Evolutionary conservation across 108 stramenopile genomes (phyloP).

Genomic region (Nitzschia inconspicua): DNA sequence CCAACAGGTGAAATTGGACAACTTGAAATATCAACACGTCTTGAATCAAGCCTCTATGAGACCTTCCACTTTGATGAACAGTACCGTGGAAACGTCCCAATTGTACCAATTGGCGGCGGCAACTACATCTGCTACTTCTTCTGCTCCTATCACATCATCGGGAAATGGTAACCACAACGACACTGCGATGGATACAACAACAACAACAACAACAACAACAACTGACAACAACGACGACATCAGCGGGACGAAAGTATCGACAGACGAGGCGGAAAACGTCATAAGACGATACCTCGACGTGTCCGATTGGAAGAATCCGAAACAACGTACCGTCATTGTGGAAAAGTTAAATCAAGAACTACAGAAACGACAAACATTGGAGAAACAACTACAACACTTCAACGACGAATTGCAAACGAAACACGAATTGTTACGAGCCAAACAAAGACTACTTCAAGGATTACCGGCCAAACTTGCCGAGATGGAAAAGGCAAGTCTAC

Average conservation of each 20-base stretch:
- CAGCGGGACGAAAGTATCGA: no score
- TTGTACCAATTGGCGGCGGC: background rate
- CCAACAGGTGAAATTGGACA: conserved; percentile 20
- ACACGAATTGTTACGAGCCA: conserved; percentile 25
- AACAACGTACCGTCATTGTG: background rate
- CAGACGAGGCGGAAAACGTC: background rate
- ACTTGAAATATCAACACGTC: conserved; percentile 22
- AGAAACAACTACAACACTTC: conserved; percentile 18
- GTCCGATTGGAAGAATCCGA: conserved; percentile 18
- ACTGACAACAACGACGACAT: background rate
- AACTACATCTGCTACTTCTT: no score
- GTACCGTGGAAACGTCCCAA: background rate
- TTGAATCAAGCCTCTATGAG: conserved; percentile 1
- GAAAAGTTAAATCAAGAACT: conserved; percentile 22
- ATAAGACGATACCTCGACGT: background rate
- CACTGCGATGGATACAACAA: background rate
- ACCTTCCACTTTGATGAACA: background rate
- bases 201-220: background rate
- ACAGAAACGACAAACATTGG: conserved; percentile 12
- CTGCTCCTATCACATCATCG: no score
- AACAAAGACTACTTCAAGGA: conserved; percentile 30
- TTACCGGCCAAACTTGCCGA: conserved; percentile 53
- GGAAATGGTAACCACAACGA: background rate
- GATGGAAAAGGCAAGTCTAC: conserved; percentile 56
- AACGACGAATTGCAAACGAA: conserved; percentile 26